Percentiles rank a stretch among this genome's conserved stretches.
Evolutionary conservation across 495 filamentous ascomycete species (phyloP).

Genomic region (Hyphodiscus hymeniophilus): DNA sequence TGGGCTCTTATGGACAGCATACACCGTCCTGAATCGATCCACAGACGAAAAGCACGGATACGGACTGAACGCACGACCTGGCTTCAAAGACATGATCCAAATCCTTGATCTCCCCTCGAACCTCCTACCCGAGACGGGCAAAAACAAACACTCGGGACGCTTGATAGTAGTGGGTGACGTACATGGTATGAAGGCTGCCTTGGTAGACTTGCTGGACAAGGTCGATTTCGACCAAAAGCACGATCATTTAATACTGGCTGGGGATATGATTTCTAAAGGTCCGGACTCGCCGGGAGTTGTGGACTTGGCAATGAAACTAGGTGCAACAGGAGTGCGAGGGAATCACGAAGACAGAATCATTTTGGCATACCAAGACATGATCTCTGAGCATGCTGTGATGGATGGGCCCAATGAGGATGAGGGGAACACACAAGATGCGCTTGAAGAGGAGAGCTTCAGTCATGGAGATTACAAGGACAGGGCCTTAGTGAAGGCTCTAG

Average conservation of each 20-base stretch:
- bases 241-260: conserved; percentile 77
- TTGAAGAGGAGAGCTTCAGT: conserved; percentile 23
- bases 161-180: conserved; percentile 84
- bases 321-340: conserved; percentile 75
- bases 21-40: not conserved
- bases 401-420: conserved; percentile 8
- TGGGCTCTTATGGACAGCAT: conserved; percentile 3
- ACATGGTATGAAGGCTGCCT: conserved; percentile 68
- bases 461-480: conserved; percentile 28
- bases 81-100: conserved; percentile 25
- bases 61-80: conserved; percentile 22
- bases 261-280: conserved; percentile 84
- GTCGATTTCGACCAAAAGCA: conserved; percentile 47
- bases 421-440: conserved; percentile 9
- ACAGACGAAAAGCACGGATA: conserved; percentile 7
- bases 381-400: conserved; percentile 30
- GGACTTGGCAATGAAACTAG: conserved; percentile 56
- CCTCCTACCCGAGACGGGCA: conserved; percentile 26
- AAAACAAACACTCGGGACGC: conserved; percentile 11
- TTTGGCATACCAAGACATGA: conserved; percentile 27
- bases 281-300: conserved; percentile 77
- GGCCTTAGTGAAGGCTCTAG: conserved; percentile 41
- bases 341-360: conserved; percentile 89
- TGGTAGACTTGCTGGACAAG: conserved; percentile 59
- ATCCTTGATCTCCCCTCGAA: conserved; percentile 29